These are phyloP conservation scores for Metschnikowia peoriensis DNA, from an alignment of 805 yeast species.

Conservation along the genomic window DNA sequence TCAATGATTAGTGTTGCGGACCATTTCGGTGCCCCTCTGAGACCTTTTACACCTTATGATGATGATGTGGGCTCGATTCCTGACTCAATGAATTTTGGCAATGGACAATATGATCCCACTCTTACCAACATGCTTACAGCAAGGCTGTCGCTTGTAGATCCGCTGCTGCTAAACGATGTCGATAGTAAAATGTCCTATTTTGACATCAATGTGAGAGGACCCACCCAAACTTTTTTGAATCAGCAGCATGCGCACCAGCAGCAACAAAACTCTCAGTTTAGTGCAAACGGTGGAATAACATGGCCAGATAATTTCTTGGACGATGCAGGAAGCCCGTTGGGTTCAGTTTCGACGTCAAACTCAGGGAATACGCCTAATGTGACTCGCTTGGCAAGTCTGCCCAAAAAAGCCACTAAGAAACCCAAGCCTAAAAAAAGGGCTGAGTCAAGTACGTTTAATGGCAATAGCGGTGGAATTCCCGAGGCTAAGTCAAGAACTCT, in stretches of 20 bases:
- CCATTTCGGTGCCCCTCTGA: slow-evolving; percentile 18
- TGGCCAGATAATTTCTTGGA: slow-evolving; percentile 11
- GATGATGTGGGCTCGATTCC: slow-evolving; percentile 15
- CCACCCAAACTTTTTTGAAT: slow-evolving; percentile 1
- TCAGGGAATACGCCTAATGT: slow-evolving; percentile 12
- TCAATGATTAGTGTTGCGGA: slow-evolving; percentile 35
- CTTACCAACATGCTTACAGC: background rate
- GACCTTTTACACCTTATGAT: slow-evolving; percentile 19
- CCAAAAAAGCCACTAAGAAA: slow-evolving; percentile 13
- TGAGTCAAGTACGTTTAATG: background rate
- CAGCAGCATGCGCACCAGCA: slow-evolving; percentile 8
- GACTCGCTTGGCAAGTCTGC: slow-evolving; percentile 7
- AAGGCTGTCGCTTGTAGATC: slow-evolving; percentile 5
- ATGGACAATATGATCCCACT: slow-evolving; percentile 1
- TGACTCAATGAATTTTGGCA: slow-evolving; percentile 9
- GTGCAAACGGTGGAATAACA: background rate
- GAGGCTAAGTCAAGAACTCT: background rate
- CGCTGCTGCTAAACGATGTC: background rate
- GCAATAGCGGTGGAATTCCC: background rate
- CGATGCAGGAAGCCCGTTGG: slow-evolving; percentile 9
- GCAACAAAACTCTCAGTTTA: slow-evolving; percentile 2
- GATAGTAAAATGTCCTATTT: slow-evolving; percentile 6
- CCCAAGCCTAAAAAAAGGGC: slow-evolving; percentile 7
- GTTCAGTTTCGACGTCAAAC: slow-evolving; percentile 13
- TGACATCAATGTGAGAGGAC: slow-evolving; percentile 5